A percentile compares a stretch with the other conserved stretches of the same genome.
phyloP scores from a whole-genome alignment of 202 grass and related monocot genomes.

The Elaeis oleifera region DNA sequence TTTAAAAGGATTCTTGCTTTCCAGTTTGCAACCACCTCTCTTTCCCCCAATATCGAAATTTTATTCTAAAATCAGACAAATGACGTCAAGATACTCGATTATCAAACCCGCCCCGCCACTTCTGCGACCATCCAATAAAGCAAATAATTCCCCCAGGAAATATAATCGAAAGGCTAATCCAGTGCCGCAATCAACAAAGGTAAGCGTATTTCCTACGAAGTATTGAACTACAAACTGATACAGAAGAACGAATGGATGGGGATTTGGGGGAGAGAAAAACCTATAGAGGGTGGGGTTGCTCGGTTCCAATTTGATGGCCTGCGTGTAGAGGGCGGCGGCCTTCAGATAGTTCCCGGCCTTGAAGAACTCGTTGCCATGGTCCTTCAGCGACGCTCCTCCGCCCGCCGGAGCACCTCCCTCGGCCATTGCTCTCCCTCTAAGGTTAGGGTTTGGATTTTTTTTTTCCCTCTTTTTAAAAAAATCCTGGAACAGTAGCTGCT shows the following conservation, averaged over 20 bases:
- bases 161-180: neutral
- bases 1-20: too few relatives aligned
- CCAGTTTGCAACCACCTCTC: too few relatives aligned
- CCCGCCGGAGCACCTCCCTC: slow-evolving; percentile 25
- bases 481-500: too few relatives aligned
- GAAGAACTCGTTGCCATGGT: slow-evolving; percentile 92
- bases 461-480: neutral
- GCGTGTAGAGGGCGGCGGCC: slow-evolving; percentile 87
- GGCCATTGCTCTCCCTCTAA: slow-evolving; percentile 20
- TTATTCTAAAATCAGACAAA: too few relatives aligned
- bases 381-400: slow-evolving; percentile 44
- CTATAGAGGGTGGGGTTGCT: slow-evolving; percentile 78
- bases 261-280: slow-evolving; percentile 10
- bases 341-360: slow-evolving; percentile 83
- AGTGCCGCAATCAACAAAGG: too few relatives aligned
- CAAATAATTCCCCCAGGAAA: neutral
- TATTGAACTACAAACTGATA: neutral
- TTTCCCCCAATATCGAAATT: too few relatives aligned
- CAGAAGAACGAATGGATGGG: neutral
- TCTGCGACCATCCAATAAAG: too few relatives aligned
- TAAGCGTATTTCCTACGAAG: too few relatives aligned
- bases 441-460: slow-evolving; percentile 30
- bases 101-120: too few relatives aligned
- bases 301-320: slow-evolving; percentile 92
- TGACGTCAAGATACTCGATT: too few relatives aligned